These are phyloP conservation scores for Chaetomiaceae sp. DNA, from an alignment of 2,329 filamentous ascomycete genomes.

Conservation along the genomic window DNA sequence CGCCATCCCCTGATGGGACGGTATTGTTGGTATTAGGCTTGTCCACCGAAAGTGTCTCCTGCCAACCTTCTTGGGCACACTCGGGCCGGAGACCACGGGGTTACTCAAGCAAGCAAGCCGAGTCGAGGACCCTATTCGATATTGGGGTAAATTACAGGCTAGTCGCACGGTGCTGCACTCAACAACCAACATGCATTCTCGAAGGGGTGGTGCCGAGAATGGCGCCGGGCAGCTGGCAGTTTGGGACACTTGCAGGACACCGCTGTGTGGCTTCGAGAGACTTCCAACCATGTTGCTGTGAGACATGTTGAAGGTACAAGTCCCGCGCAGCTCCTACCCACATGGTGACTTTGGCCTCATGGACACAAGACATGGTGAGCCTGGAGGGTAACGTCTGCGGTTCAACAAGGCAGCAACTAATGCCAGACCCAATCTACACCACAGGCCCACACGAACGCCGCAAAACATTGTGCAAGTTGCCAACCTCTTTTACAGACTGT, in stretches of 20 bases:
- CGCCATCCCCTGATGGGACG: too few species aligned
- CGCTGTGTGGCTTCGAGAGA: not conserved
- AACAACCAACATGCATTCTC: conserved; percentile 7
- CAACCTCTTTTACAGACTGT: too few species aligned
- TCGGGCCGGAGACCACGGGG: too few species aligned
- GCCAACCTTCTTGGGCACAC: too few species aligned
- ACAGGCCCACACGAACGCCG: too few species aligned
- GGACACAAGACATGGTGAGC: not conserved
- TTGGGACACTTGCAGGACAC: not conserved
- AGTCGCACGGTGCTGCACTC: not conserved
- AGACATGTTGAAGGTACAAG: not conserved
- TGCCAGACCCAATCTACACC: too few species aligned
- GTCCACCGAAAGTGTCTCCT: too few species aligned
- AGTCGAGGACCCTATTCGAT: not conserved
- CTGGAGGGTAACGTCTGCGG: too few species aligned
- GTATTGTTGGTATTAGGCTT: too few species aligned
- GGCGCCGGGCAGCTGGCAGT: conserved; percentile 1
- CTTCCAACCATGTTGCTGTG: not conserved
- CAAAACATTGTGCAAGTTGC: too few species aligned
- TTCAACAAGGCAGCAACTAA: too few species aligned
- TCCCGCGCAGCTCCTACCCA: not conserved
- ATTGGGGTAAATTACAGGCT: conserved; percentile 7
- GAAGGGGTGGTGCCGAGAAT: conserved; percentile 2
- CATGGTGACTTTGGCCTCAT: not conserved
- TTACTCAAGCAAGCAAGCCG: too few species aligned